Conservation (phyloP, 148 eudicot genomes). For the Camellia lanceoleosa region DNA sequence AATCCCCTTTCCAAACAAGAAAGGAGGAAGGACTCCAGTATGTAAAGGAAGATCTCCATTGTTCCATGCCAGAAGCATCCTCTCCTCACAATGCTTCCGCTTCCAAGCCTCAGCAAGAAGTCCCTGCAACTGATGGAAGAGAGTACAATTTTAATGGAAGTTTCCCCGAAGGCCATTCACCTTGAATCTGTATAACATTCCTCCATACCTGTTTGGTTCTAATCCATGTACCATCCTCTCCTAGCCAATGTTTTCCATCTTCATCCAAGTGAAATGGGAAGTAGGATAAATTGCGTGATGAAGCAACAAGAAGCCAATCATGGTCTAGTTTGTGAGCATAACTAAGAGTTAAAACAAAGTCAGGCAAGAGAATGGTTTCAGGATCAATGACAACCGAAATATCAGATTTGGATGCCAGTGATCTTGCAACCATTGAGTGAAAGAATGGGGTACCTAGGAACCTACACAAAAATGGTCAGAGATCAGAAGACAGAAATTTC, state of each 20-base stretch:
- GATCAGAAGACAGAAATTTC: not conserved
- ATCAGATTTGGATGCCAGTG: constrained; percentile 64
- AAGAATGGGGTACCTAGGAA: constrained; percentile 74
- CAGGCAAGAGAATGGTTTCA: constrained; percentile 67
- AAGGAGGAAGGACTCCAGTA: constrained; percentile 87
- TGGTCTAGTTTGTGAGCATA: constrained; percentile 72
- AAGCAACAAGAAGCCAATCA: constrained; percentile 84
- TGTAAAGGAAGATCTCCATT: constrained; percentile 71
- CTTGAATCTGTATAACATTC: constrained; percentile 23
- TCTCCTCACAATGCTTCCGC: constrained; percentile 44
- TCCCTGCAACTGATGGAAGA: constrained; percentile 76
- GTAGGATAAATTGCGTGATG: constrained; percentile 43
- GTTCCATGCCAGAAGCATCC: constrained; percentile 89
- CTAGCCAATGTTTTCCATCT: constrained; percentile 59
- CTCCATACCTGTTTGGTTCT: constrained; percentile 50
- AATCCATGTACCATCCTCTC: constrained; percentile 46
- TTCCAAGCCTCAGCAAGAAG: constrained; percentile 37
- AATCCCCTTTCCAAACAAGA: constrained; percentile 70
- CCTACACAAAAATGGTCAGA: constrained; percentile 33
- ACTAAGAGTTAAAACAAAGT: constrained; percentile 55
- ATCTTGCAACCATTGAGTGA: constrained; percentile 94
- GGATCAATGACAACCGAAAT: constrained; percentile 72
- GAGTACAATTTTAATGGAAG: constrained; percentile 22
- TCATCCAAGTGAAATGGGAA: constrained; percentile 60
- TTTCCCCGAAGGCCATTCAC: constrained; percentile 10